Evolutionary conservation across 371 early-diverging fungal genomes (phyloP).

Genomic region (Syncephalastrum contaminatum): DNA sequence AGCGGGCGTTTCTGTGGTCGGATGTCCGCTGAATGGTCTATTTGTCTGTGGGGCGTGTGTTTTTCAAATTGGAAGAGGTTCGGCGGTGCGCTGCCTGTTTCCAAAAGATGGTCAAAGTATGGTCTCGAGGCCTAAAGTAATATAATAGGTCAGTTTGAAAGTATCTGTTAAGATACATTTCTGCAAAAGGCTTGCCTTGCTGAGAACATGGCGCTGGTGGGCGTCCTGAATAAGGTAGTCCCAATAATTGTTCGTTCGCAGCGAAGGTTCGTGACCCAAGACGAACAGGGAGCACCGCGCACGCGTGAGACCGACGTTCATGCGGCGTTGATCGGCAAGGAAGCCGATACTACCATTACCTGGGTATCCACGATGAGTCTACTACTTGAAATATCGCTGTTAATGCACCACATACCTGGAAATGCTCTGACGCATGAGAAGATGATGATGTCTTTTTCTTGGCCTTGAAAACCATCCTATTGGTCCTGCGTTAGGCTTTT

Average conservation of each 20-base stretch:
- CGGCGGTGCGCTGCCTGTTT: slow-evolving; percentile 7
- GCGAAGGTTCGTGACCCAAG: slow-evolving; percentile 73
- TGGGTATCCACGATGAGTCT: slow-evolving; percentile 8
- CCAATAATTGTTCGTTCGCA: slow-evolving; percentile 70
- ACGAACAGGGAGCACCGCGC: slow-evolving; percentile 90
- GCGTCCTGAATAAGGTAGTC: slow-evolving; percentile 63
- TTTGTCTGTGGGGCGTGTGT: no score
- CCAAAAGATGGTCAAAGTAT: slow-evolving; percentile 20
- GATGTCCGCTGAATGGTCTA: no score
- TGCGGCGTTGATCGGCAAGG: slow-evolving; percentile 82
- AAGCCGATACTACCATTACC: slow-evolving; percentile 83
- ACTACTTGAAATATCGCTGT: not conserved
- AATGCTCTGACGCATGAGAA: slow-evolving; percentile 94
- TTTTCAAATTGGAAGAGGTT: slow-evolving; percentile 19
- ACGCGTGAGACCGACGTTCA: slow-evolving; percentile 96
- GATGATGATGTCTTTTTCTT: slow-evolving; percentile 96
- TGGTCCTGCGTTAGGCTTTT: not conserved
- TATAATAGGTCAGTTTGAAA: no score
- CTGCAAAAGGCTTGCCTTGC: slow-evolving; percentile 45
- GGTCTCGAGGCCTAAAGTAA: slow-evolving; percentile 8
- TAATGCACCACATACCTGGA: slow-evolving; percentile 28
- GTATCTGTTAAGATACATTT: no score
- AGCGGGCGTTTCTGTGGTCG: no score
- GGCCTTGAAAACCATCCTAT: slow-evolving; percentile 98
- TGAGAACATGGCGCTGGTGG: slow-evolving; percentile 40